Percentiles rank a stretch among this genome's conserved stretches.
Conservation (phyloP, 345 rosid species). For the Gossypium longicalyx region DNA sequence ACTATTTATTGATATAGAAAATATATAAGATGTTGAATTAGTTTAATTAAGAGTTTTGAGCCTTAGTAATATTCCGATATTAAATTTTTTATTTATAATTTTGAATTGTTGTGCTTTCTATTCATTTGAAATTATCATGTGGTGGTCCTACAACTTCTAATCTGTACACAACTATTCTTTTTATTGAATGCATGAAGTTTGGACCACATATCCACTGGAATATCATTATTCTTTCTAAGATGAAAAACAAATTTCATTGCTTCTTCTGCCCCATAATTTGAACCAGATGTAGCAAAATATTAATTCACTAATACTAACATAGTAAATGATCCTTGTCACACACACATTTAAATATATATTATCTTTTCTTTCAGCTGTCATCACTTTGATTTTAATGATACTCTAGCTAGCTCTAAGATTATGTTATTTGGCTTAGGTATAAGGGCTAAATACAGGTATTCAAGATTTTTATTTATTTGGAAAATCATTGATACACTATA, state of each 20-base stretch:
- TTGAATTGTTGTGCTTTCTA: background rate
- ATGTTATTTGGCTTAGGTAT: too few relatives aligned
- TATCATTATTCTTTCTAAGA: constrained; percentile 14
- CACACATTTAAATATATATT: background rate
- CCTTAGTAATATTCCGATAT: background rate
- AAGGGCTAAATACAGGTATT: too few relatives aligned
- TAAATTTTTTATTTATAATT: background rate
- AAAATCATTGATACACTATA: too few relatives aligned
- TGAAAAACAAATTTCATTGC: background rate
- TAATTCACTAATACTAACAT: background rate
- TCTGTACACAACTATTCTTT: constrained; percentile 14
- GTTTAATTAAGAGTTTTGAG: too few relatives aligned
- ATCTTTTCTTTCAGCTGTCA: too few relatives aligned
- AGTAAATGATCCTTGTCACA: constrained; percentile 1
- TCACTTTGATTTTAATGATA: too few relatives aligned
- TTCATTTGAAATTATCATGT: constrained; percentile 13
- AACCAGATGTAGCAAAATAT: background rate
- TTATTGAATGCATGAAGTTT: constrained; percentile 12
- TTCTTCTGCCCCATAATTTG: background rate
- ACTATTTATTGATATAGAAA: too few relatives aligned
- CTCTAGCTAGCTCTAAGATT: too few relatives aligned
- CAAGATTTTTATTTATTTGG: too few relatives aligned
- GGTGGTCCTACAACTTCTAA: constrained; percentile 28
- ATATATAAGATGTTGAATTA: too few relatives aligned
- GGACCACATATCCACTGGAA: constrained; percentile 29